A percentile compares a stretch with the other conserved stretches of the same genome.
These are phyloP conservation scores for Malus sieversii DNA, from an alignment of 306 rosid genomes.

Conservation along the genomic window DNA sequence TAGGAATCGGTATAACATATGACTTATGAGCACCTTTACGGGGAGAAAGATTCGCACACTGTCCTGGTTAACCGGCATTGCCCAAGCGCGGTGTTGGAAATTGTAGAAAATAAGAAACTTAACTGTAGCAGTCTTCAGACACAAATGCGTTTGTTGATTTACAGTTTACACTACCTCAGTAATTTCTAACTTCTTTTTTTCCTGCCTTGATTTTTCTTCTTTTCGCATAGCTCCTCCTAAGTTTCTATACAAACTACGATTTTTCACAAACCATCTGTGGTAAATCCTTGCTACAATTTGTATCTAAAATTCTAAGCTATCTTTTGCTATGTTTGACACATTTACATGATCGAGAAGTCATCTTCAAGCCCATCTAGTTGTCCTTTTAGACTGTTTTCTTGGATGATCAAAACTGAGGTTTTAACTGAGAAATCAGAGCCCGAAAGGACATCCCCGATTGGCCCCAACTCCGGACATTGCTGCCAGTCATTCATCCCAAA, in stretches of 20 bases:
- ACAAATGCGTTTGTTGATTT: not conserved
- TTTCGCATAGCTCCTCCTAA: not conserved
- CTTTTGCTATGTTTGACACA: slow-evolving; percentile 15
- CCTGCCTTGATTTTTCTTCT: not conserved
- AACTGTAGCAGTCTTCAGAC: not conserved
- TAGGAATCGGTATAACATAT: no score
- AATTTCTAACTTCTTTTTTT: not conserved
- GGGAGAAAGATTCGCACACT: not conserved
- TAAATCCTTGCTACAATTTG: slow-evolving; percentile 22
- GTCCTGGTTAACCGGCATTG: not conserved
- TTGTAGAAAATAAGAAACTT: not conserved
- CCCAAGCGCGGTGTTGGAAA: not conserved
- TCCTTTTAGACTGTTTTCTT: slow-evolving; percentile 62
- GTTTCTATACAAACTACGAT: slow-evolving; percentile 3
- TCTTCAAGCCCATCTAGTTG: slow-evolving; percentile 89
- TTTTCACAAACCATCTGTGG: slow-evolving; percentile 12
- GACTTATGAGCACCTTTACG: not conserved
- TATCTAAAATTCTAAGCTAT: slow-evolving; percentile 40
- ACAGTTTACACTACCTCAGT: not conserved
- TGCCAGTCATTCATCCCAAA: slow-evolving; percentile 93
- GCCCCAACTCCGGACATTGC: slow-evolving; percentile 88
- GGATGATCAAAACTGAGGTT: slow-evolving; percentile 72
- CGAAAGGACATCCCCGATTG: slow-evolving; percentile 90
- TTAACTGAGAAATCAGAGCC: slow-evolving; percentile 64
- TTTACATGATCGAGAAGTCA: slow-evolving; percentile 69